These are phyloP conservation scores for Didymella lethalis DNA, from an alignment of 2,329 filamentous ascomycete species.

Conservation along the genomic window DNA sequence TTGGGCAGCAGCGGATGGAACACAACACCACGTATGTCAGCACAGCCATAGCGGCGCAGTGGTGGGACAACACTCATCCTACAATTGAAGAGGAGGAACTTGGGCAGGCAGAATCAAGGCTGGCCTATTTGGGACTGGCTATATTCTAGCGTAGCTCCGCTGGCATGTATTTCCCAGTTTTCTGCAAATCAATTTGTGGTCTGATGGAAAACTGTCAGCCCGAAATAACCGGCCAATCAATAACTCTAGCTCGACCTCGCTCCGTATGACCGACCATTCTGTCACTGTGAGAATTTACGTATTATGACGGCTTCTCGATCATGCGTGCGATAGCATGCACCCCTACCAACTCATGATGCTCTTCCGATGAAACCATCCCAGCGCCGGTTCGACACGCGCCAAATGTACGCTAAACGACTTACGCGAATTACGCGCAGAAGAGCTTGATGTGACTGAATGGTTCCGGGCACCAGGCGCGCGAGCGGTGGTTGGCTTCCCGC, in stretches of 20 bases:
- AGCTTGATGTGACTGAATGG: slow-evolving; percentile 15
- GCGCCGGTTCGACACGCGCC: slow-evolving; percentile 7
- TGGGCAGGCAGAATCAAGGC: slow-evolving; percentile 3
- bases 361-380: background rate
- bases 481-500: slow-evolving; percentile 4
- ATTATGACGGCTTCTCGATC: background rate
- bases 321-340: slow-evolving; percentile 7
- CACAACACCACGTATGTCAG: background rate
- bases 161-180: slow-evolving; percentile 12
- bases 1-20: background rate
- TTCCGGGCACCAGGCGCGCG: slow-evolving; percentile 12
- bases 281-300: slow-evolving; percentile 7
- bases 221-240: slow-evolving; percentile 16
- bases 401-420: slow-evolving; percentile 17
- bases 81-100: background rate
- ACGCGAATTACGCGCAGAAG: slow-evolving; percentile 21
- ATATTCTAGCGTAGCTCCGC: slow-evolving; percentile 1
- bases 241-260: background rate
- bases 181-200: slow-evolving; percentile 8
- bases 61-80: background rate
- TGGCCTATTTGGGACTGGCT: background rate
- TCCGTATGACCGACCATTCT: background rate
- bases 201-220: slow-evolving; percentile 8
- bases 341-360: background rate
- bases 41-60: background rate